Evolutionary conservation across 2,329 filamentous ascomycete species (phyloP).

Genomic region (Epichloe hybrida): DNA sequence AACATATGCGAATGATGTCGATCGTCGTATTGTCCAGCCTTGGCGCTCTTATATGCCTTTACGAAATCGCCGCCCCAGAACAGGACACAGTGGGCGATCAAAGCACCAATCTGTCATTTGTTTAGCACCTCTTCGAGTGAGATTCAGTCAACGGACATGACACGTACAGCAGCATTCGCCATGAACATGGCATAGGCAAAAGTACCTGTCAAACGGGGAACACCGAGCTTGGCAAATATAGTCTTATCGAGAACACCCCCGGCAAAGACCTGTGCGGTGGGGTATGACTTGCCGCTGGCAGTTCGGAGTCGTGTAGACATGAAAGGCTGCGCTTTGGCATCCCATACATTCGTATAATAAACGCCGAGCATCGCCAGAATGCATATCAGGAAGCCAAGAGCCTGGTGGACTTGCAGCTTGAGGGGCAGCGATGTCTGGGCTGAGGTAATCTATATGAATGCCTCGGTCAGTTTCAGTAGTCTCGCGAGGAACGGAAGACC

Average conservation of each 20-base stretch:
- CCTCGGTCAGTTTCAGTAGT: background rate
- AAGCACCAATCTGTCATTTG: conserved; percentile 34
- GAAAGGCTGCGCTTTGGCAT: conserved; percentile 18
- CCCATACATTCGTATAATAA: conserved; percentile 29
- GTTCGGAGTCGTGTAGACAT: conserved; percentile 22
- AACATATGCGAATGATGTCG: conserved; percentile 39
- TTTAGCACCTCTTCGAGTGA: too few relatives aligned
- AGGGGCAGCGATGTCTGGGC: conserved; percentile 18
- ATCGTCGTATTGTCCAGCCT: conserved; percentile 28
- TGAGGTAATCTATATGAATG: background rate
- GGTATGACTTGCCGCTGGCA: conserved; percentile 27
- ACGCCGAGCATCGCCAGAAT: conserved; percentile 21
- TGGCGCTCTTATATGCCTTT: conserved; percentile 23
- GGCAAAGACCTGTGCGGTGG: conserved; percentile 25
- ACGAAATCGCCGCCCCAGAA: conserved; percentile 43
- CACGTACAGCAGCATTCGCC: conserved; percentile 39
- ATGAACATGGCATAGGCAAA: conserved; percentile 43
- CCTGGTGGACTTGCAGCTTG: conserved; percentile 22
- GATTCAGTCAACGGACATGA: background rate
- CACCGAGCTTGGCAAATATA: conserved; percentile 28
- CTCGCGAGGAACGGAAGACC: background rate
- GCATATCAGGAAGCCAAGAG: conserved; percentile 24
- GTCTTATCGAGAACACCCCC: conserved; percentile 26
- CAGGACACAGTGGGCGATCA: conserved; percentile 35
- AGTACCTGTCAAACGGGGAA: conserved; percentile 32